These are phyloP conservation scores for Luffa aegyptiaca DNA, from an alignment of 306 rosid species.

Conservation along the genomic window DNA sequence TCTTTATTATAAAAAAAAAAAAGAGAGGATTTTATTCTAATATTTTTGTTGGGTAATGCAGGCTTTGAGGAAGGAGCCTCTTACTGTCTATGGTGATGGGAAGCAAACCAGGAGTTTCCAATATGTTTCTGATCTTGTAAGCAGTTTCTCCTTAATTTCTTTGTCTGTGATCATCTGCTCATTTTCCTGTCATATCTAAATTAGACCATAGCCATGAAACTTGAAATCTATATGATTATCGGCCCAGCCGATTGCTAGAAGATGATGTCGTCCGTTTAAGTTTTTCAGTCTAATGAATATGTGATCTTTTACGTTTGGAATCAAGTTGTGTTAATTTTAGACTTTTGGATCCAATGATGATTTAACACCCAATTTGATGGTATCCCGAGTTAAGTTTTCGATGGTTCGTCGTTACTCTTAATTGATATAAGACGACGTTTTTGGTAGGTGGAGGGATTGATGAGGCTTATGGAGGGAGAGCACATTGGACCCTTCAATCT, in stretches of 20 bases:
- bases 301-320: neutral
- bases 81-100: slow-evolving; percentile 97
- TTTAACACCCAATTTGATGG: neutral
- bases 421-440: neutral
- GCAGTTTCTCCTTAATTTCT: neutral
- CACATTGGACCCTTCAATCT: slow-evolving; percentile 98
- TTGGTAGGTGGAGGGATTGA: slow-evolving; percentile 85
- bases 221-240: neutral
- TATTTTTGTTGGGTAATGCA: slow-evolving; percentile 18
- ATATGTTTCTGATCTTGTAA: slow-evolving; percentile 95
- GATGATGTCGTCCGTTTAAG: neutral
- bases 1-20: too few species aligned
- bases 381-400: neutral
- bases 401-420: neutral
- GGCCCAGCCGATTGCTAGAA: neutral
- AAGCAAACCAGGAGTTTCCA: slow-evolving; percentile 99
- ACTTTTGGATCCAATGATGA: neutral
- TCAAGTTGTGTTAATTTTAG: neutral
- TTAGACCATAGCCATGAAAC: neutral
- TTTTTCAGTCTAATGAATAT: neutral
- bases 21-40: neutral
- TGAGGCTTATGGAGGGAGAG: slow-evolving; percentile 98
- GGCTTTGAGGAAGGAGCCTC: slow-evolving; percentile 95
- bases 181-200: neutral
- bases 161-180: neutral